These are phyloP conservation scores for Aegilops tauschii DNA, from an alignment of 176 grass and related monocot genomes.

Conservation along the genomic window DNA sequence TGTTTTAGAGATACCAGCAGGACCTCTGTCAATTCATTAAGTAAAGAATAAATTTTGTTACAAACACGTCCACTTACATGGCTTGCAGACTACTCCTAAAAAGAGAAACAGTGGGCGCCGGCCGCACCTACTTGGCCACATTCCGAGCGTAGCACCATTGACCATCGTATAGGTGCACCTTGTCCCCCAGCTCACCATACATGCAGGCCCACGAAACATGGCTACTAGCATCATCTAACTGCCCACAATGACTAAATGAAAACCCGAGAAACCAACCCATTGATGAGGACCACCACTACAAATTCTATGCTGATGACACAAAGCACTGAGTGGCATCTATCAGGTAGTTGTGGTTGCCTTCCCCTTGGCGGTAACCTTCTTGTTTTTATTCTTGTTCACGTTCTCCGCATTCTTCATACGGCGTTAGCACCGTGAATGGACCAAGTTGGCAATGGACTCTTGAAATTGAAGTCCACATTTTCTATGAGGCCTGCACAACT, in stretches of 20 bases:
- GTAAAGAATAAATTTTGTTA: neutral
- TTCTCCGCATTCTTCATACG: neutral
- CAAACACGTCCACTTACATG: neutral
- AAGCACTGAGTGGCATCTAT: neutral
- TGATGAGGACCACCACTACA: neutral
- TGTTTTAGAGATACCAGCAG: neutral
- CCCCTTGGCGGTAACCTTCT: neutral
- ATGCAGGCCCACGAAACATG: neutral
- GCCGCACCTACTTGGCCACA: neutral
- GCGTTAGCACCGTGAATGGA: neutral
- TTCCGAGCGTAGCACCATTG: neutral
- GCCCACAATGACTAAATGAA: neutral
- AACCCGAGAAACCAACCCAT: neutral
- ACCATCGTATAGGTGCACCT: neutral
- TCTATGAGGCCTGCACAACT: neutral
- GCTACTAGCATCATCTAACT: neutral
- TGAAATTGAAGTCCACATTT: neutral
- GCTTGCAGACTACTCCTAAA: neutral
- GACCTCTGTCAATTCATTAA: neutral
- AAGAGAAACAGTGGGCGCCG: neutral
- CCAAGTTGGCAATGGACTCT: neutral
- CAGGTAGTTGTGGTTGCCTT: neutral
- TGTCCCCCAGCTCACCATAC: neutral
- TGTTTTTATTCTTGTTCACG: neutral
- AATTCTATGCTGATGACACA: neutral